Percentiles rank a stretch among this genome's conserved stretches.
Conservation (phyloP, 2,329 filamentous ascomycete species). For the Colletotrichum costaricense region DNA sequence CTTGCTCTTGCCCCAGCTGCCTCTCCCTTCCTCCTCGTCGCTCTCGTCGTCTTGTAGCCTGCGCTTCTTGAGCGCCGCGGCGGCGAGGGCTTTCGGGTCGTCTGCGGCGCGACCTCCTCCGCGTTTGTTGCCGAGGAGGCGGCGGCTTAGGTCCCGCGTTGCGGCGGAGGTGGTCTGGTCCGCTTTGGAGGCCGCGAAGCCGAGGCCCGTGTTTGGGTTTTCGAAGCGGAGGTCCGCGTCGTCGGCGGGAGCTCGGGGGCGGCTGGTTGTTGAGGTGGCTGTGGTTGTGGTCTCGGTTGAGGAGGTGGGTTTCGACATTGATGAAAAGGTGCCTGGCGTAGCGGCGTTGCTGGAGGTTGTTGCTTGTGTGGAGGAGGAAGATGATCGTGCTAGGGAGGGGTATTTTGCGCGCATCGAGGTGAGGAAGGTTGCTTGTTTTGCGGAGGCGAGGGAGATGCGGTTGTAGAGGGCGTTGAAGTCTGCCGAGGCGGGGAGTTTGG, state of each 20-base stretch:
- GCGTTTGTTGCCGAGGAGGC: constrained; percentile 41
- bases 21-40: constrained; percentile 49
- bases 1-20: constrained; percentile 52
- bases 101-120: neutral
- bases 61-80: constrained; percentile 22
- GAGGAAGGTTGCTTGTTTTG: constrained; percentile 49
- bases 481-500: constrained; percentile 46
- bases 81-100: constrained; percentile 31
- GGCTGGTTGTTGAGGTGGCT: neutral
- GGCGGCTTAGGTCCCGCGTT: constrained; percentile 45
- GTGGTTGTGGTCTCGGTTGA: neutral
- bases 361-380: constrained; percentile 10
- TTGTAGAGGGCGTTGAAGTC: constrained; percentile 54
- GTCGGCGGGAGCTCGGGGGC: constrained; percentile 9
- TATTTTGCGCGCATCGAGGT: constrained; percentile 39
- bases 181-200: constrained; percentile 46
- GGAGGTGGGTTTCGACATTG: constrained; percentile 25
- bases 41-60: constrained; percentile 40
- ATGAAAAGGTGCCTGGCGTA: constrained; percentile 32
- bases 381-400: constrained; percentile 26
- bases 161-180: constrained; percentile 41
- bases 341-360: neutral
- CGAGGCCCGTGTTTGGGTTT: constrained; percentile 53
- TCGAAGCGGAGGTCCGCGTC: constrained; percentile 35
- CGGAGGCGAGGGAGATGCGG: constrained; percentile 53